Conservation (phyloP, 2,329 filamentous ascomycete genomes). For the Pleoardoris graminearum region DNA sequence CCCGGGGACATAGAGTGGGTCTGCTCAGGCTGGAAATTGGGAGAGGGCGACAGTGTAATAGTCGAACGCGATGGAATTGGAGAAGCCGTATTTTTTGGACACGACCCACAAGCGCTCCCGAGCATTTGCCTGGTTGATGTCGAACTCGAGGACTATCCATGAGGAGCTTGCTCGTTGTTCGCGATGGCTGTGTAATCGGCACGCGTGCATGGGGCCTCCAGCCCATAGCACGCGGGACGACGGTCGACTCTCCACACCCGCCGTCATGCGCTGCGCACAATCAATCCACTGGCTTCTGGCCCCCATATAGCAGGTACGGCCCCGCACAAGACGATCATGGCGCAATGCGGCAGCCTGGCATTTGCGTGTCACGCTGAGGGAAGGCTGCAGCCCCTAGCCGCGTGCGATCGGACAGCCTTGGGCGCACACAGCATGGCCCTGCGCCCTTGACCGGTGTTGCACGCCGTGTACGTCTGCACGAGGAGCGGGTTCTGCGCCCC, state of each 20-base stretch:
- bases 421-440: constrained; percentile 3
- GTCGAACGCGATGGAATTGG: neutral
- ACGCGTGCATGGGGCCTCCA: no score
- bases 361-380: constrained; percentile 1
- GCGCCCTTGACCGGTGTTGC: neutral
- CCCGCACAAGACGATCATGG: neutral
- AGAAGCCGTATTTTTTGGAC: no score
- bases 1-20: neutral
- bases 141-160: no score
- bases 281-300: neutral
- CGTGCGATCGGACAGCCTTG: neutral
- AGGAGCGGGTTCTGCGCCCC: neutral
- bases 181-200: no score
- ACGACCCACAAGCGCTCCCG: no score
- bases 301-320: neutral
- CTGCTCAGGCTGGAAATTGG: neutral
- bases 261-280: neutral
- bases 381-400: neutral
- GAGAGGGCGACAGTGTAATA: no score
- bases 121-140: neutral
- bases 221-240: no score
- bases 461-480: neutral
- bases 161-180: no score
- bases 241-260: neutral
- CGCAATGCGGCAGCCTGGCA: neutral